phyloP scores from a whole-genome alignment of 805 yeast genomes.

The Pichia ethanolica region DNA sequence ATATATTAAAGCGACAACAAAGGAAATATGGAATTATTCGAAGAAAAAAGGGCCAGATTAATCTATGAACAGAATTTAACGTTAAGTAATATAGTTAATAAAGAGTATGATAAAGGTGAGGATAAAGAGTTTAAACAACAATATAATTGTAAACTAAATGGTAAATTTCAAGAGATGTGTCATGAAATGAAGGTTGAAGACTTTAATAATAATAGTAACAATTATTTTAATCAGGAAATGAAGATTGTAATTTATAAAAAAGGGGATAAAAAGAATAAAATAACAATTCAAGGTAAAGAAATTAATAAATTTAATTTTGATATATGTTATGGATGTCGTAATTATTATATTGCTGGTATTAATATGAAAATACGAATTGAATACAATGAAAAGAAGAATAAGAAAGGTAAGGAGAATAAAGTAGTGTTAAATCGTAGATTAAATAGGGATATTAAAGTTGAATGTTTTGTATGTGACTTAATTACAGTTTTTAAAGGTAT shows the following conservation, averaged over 20 bases:
- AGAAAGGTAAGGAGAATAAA: not conserved
- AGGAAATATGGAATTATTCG: not conserved
- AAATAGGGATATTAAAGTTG: too few relatives aligned
- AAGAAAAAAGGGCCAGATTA: not conserved
- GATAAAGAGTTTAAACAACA: not conserved
- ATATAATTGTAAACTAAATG: not conserved
- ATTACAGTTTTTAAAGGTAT: too few relatives aligned
- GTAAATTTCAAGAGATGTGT: not conserved
- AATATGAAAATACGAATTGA: slow-evolving; percentile 9
- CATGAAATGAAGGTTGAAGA: not conserved
- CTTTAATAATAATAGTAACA: not conserved
- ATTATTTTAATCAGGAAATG: too few relatives aligned
- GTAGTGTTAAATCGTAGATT: too few relatives aligned
- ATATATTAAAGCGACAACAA: too few relatives aligned
- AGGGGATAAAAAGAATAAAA: not conserved
- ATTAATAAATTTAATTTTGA: not conserved
- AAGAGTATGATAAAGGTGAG: not conserved
- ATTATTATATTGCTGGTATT: slow-evolving; percentile 11
- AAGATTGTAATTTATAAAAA: not conserved
- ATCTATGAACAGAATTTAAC: slow-evolving; percentile 3
- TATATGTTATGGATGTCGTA: slow-evolving; percentile 6
- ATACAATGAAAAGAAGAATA: slow-evolving; percentile 2
- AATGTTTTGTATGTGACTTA: too few relatives aligned
- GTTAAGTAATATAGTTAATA: not conserved
- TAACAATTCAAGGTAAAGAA: too few relatives aligned